Percentiles rank a stretch among this genome's conserved stretches.
Evolutionary conservation across 2,329 filamentous ascomycete genomes (phyloP).

Genomic region (Aplosporella prunicola): DNA sequence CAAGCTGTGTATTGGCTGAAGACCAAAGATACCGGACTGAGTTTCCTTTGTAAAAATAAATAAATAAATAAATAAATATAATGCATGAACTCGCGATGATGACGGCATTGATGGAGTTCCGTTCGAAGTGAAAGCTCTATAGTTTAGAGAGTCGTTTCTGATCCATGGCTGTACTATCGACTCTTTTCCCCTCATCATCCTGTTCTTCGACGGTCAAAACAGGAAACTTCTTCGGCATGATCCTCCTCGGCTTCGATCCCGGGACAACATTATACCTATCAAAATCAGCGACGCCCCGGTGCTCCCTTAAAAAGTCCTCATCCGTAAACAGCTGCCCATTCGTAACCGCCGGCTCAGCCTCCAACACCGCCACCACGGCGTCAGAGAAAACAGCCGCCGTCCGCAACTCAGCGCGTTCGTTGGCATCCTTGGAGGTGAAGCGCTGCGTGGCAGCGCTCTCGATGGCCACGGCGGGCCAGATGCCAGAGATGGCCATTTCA

Average conservation of each 20-base stretch:
- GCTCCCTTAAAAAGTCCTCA: slow-evolving; percentile 66
- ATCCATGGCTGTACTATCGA: slow-evolving; percentile 65
- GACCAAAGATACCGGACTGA: too few relatives aligned
- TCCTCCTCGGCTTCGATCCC: slow-evolving; percentile 56
- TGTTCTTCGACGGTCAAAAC: slow-evolving; percentile 66
- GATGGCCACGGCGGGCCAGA: slow-evolving; percentile 75
- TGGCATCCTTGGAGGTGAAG: slow-evolving; percentile 36
- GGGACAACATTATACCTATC: slow-evolving; percentile 60
- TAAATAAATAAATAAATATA: too few relatives aligned
- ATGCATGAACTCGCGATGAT: too few relatives aligned
- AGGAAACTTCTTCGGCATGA: slow-evolving; percentile 66
- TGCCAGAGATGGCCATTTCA: slow-evolving; percentile 67
- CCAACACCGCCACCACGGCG: slow-evolving; percentile 63
- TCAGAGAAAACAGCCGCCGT: slow-evolving; percentile 68
- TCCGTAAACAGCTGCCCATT: slow-evolving; percentile 68
- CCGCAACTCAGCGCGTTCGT: slow-evolving; percentile 49
- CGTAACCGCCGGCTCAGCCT: slow-evolving; percentile 48
- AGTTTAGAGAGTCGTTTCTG: too few relatives aligned
- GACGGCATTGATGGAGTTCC: too few relatives aligned
- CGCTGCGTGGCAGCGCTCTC: slow-evolving; percentile 74
- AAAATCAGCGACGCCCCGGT: slow-evolving; percentile 63
- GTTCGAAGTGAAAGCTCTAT: too few relatives aligned
- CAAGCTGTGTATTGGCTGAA: too few relatives aligned
- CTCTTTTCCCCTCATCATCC: slow-evolving; percentile 64
- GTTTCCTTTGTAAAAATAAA: too few relatives aligned